Evolutionary conservation across 768 basidiomycete species (phyloP).

Genomic region (Russula sp.): DNA sequence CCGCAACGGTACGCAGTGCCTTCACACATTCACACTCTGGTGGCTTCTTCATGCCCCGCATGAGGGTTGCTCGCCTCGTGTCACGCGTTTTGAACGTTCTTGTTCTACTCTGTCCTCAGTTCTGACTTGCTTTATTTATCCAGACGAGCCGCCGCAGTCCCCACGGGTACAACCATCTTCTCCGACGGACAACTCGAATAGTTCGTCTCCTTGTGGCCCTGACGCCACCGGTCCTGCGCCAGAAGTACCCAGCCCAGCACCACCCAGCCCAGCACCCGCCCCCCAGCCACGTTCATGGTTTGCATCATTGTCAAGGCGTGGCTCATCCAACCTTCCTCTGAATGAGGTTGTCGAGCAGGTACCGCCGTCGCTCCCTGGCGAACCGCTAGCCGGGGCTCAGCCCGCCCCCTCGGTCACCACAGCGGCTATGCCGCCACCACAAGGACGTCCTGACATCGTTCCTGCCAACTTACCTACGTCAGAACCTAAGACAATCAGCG

Average conservation of each 20-base stretch:
- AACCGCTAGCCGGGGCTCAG: neutral
- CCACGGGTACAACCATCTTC: neutral
- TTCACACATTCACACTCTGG: neutral
- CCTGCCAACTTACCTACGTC: neutral
- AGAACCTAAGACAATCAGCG: neutral
- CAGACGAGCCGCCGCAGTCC: neutral
- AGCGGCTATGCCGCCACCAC: neutral
- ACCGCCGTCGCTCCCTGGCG: neutral
- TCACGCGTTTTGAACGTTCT: neutral
- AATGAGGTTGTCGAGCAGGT: conserved; percentile 2
- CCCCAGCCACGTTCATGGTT: conserved; percentile 15
- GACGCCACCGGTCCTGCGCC: neutral
- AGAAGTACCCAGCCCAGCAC: neutral
- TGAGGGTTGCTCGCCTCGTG: neutral
- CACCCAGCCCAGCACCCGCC: neutral
- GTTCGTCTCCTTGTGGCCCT: neutral
- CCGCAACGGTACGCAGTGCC: neutral
- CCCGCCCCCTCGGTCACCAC: neutral
- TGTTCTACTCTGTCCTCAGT: neutral
- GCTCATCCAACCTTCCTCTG: conserved; percentile 6
- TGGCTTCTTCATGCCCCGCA: neutral
- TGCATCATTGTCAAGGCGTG: conserved; percentile 9
- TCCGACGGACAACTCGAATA: neutral
- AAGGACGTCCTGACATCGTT: neutral
- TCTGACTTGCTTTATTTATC: neutral